phyloP scores from a whole-genome alignment of 1,284 basidiomycete genomes.

The Phellopilus nigrolimitatus region DNA sequence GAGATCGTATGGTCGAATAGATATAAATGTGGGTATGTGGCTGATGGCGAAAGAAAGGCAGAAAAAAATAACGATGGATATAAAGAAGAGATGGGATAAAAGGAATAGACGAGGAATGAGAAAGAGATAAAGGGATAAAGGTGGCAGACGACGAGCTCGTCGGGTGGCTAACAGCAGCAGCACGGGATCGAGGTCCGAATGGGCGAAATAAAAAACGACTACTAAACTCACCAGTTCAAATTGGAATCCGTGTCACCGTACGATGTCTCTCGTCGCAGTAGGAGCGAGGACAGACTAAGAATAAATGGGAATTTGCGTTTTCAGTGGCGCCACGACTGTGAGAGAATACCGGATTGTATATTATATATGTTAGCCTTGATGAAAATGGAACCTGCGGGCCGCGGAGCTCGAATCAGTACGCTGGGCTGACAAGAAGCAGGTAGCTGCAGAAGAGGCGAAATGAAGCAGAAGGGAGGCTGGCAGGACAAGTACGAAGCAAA shows the following conservation, averaged over 20 bases:
- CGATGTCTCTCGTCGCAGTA: not conserved
- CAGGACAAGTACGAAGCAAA: no score
- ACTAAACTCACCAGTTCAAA: slow-evolving; percentile 13
- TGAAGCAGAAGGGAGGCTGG: no score
- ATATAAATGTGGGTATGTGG: not conserved
- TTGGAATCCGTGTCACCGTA: not conserved
- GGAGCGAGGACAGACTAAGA: not conserved
- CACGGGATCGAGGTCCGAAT: not conserved
- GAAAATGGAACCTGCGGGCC: not conserved
- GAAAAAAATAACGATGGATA: not conserved
- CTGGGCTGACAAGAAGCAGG: no score
- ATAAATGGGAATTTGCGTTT: not conserved
- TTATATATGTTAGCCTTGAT: not conserved
- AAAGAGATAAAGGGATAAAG: not conserved
- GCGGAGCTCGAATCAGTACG: no score
- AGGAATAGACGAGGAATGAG: not conserved
- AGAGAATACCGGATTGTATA: not conserved
- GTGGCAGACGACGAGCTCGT: not conserved
- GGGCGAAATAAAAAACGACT: not conserved
- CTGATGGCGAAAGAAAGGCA: slow-evolving; percentile 4
- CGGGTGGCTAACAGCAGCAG: slow-evolving; percentile 1
- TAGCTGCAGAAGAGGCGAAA: no score
- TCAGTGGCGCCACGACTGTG: not conserved
- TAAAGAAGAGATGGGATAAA: not conserved
- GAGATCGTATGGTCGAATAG: no score